A percentile compares a stretch with the other conserved stretches of the same genome.
These are phyloP conservation scores for Cyclocybe cylindracea DNA, from an alignment of 768 basidiomycete species.

Conservation along the genomic window DNA sequence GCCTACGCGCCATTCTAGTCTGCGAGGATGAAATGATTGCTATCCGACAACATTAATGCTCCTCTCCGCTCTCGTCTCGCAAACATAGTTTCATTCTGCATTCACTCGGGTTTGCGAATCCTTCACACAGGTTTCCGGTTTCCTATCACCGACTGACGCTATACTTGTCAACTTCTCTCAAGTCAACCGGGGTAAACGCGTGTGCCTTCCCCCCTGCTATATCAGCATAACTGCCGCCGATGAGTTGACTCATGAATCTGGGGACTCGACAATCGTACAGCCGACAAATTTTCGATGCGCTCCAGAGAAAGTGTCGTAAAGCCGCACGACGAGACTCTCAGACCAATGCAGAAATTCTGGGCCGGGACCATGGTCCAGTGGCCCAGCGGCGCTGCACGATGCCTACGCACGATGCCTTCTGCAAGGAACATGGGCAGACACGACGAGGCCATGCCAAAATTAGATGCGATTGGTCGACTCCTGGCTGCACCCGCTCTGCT, in stretches of 20 bases:
- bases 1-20: neutral
- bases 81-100: neutral
- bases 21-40: neutral
- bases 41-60: neutral
- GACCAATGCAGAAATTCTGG: slow-evolving; percentile 14
- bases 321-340: slow-evolving; percentile 1
- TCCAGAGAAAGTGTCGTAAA: slow-evolving; percentile 4
- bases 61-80: no score
- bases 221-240: no score
- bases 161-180: no score
- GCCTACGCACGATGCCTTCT: slow-evolving; percentile 5
- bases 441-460: slow-evolving; percentile 8
- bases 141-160: no score
- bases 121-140: no score
- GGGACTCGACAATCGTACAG: no score
- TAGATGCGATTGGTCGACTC: neutral
- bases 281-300: no score
- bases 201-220: no score
- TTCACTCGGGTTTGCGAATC: neutral
- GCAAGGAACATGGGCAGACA: slow-evolving; percentile 9
- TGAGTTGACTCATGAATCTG: no score
- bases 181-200: no score
- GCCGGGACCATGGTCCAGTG: slow-evolving; percentile 10
- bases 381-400: slow-evolving; percentile 8
- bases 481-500: neutral